Evolutionary conservation across 2,329 filamentous ascomycete species (phyloP), one percentile per base, ranked within the genome.

Genomic region (Raffaelea ambrosiae): DNA sequence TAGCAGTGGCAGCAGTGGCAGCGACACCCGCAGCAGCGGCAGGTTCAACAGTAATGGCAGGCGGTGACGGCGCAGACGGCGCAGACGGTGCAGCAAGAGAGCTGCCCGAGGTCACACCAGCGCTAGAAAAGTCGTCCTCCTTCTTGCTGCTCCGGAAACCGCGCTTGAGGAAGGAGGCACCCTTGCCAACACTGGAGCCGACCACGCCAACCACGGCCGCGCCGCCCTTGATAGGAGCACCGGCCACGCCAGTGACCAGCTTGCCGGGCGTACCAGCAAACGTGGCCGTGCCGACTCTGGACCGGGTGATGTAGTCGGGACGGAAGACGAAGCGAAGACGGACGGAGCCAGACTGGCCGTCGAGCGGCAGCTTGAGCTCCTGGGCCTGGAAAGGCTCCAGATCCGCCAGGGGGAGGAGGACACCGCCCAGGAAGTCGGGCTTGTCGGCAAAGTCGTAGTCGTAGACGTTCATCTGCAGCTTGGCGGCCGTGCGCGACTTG

Each of bases 361-460:
- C 88, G 2, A 98, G 74, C 1, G 76, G 69, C 26, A 94, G 77
- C 11, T 73, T 80, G 29, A 88, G 73, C 62, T 95, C 88, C 57
- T 86, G 80, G 11, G 81, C 78, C 61, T 78, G 78, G 73, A 97
- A 96, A 0, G 93, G 93, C 57, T 95, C 88, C 8, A 98, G 73
- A 29, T 81, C 66, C 44, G 84, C 80, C 16, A 98, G 76, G 57
- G 88, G 82, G 60, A 98, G 88, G 4, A 71, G 68, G 1, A 88
- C 75, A 50, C 74, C 77, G 40, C 93, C 93, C n/a, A 98, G 70
- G 62, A 85, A 86, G 65, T 98, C 93, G 1, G 90, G 88, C 66
- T 90, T 91, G 64, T 95, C 89, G 43, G 88, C 91, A 71, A 97
- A 95, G 64, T 98, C 93, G 79, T 91, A 98, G 62, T 98, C 93